phyloP scores from a whole-genome alignment of 2,329 filamentous ascomycete genomes.

The Epicoccum sorghinum region DNA sequence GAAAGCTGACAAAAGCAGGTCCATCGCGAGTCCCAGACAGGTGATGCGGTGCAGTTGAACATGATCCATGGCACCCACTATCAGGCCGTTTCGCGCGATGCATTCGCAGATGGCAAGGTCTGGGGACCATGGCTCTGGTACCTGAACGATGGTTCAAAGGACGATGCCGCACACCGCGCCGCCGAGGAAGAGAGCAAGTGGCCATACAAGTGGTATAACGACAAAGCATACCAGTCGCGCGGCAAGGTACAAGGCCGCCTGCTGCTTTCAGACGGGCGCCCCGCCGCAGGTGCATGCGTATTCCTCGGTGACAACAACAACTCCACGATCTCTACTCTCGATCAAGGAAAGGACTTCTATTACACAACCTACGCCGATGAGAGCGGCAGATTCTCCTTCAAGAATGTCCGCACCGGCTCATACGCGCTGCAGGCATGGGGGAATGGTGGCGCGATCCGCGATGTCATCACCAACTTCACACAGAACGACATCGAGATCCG shows the following conservation, averaged over 20 bases:
- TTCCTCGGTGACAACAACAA: constrained; percentile 58
- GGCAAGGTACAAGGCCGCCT: constrained; percentile 55
- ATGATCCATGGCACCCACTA: constrained; percentile 60
- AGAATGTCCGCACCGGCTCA: constrained; percentile 51
- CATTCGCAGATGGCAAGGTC: constrained; percentile 44
- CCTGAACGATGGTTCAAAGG: constrained; percentile 55
- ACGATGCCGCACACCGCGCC: constrained; percentile 51
- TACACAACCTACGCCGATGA: constrained; percentile 56
- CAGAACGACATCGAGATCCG: constrained; percentile 51
- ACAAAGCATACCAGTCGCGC: constrained; percentile 56
- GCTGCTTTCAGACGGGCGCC: constrained; percentile 55
- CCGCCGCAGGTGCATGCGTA: constrained; percentile 56
- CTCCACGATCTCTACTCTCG: constrained; percentile 53
- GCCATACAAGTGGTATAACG: constrained; percentile 58
- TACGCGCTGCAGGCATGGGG: constrained; percentile 60
- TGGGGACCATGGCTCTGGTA: constrained; percentile 52
- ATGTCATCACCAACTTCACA: constrained; percentile 55
- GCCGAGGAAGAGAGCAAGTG: constrained; percentile 52
- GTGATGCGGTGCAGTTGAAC: constrained; percentile 60
- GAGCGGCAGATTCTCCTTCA: constrained; percentile 53
- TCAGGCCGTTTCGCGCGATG: constrained; percentile 39
- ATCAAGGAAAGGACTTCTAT: constrained; percentile 58
- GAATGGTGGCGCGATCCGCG: constrained; percentile 52
- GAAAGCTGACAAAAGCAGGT: constrained; percentile 32
- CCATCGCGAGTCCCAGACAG: constrained; percentile 58